Percentiles rank a stretch among this genome's conserved stretches.
phyloP scores from a whole-genome alignment of 2,329 filamentous ascomycete genomes.

The Diaporthe vexans region DNA sequence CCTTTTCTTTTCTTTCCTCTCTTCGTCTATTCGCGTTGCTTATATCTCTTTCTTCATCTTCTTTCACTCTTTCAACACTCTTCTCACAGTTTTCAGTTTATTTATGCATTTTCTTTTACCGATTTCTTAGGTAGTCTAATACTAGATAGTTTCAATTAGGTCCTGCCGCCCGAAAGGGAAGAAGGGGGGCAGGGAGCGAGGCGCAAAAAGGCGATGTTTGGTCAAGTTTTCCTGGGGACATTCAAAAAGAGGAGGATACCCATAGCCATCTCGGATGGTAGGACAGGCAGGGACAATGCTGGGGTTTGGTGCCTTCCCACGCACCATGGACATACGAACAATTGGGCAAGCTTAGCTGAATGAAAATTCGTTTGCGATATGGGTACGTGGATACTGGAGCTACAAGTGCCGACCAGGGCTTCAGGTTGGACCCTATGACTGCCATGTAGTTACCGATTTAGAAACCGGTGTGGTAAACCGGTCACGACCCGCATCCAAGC shows the following conservation, averaged over 20 bases:
- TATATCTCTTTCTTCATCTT: slow-evolving; percentile 31
- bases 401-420: neutral
- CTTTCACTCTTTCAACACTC: slow-evolving; percentile 29
- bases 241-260: slow-evolving; percentile 39
- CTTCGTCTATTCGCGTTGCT: slow-evolving; percentile 31
- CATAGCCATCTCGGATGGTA: slow-evolving; percentile 21
- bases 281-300: slow-evolving; percentile 18
- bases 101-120: slow-evolving; percentile 12
- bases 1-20: slow-evolving; percentile 33
- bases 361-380: slow-evolving; percentile 17
- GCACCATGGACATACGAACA: slow-evolving; percentile 27
- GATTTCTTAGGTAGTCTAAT: slow-evolving; percentile 15
- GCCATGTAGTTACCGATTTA: neutral
- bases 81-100: slow-evolving; percentile 11
- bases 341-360: slow-evolving; percentile 12
- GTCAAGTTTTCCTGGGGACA: slow-evolving; percentile 7
- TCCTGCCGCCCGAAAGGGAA: slow-evolving; percentile 18
- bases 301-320: neutral
- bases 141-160: slow-evolving; percentile 28
- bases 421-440: neutral
- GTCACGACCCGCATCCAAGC: slow-evolving; percentile 14
- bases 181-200: slow-evolving; percentile 31
- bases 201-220: slow-evolving; percentile 33
- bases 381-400: neutral
- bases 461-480: slow-evolving; percentile 24